Evolutionary conservation across 148 eudicot species (phyloP), one percentile per base, ranked within the genome.

Genomic region (Rheum nobile): DNA sequence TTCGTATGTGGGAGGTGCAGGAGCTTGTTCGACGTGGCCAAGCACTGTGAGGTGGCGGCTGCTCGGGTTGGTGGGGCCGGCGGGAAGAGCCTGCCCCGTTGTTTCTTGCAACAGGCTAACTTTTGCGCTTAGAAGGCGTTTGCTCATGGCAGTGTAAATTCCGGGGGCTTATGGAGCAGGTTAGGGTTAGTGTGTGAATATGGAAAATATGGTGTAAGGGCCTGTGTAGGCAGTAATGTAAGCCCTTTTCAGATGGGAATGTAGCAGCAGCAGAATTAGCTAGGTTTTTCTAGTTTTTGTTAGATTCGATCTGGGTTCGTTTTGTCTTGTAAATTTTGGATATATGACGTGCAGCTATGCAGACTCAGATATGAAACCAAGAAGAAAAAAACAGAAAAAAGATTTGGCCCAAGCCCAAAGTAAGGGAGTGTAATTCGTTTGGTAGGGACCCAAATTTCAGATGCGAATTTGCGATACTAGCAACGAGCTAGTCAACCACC

Each of bases 1-100:
- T 93, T 86, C 61, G 79, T 84, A 41, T 93, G 98, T 55, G 54
- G 54, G 55, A 75, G 85, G 63, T 90, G 91, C 52, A 73, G 74
- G 57, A 72, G 59, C 28, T 22, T 47, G 4, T 65, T 74, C 29
- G 50, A 67, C 37, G 72, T 44, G 54, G 76, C 77, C 5, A 77
- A 76, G 19, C 8, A 65, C 1, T 31, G 72, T 19, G 63, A 75
- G 74, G 34, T 4, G 39, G 37, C 37, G 6, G 69, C 39, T 31
- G 38, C 69, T 63, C 69, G 38, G 69, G 50, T 39, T 52, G 28
- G 28, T 55, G 79, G 65, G 72, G 38, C 38, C 8, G 43, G 76
- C 12, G 78, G 76, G 35, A 75, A 78, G 50, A 78, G 77, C 74
- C 67, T 83, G 79, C 79, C 4, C 61, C 70, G 75, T 71, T 76